Conservation (phyloP, 1,284 basidiomycete genomes). For the Sanghuangporus sanghuang region DNA sequence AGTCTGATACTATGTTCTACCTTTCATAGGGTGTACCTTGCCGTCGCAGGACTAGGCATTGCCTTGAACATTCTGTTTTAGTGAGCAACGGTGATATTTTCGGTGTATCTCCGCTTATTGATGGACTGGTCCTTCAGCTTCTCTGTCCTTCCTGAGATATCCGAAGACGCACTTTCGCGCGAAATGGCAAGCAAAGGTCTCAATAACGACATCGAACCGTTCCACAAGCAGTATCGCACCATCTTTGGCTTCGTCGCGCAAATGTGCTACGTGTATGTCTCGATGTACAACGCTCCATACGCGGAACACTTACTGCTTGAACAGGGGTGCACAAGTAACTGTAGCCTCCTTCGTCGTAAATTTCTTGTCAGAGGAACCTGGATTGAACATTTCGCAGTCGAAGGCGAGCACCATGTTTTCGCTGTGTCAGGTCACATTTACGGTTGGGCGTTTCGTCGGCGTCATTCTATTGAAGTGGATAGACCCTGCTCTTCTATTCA, state of each 20-base stretch:
- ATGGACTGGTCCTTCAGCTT: constrained; percentile 40
- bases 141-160: constrained; percentile 71
- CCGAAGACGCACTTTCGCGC: constrained; percentile 55
- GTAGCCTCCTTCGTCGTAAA: constrained; percentile 73
- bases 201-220: constrained; percentile 44
- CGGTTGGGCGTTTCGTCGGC: constrained; percentile 62
- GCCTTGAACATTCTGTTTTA: constrained; percentile 65
- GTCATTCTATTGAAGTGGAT: constrained; percentile 59
- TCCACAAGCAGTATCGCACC: constrained; percentile 69
- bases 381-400: constrained; percentile 48
- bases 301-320: constrained; percentile 13
- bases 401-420: constrained; percentile 63
- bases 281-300: not conserved
- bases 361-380: constrained; percentile 53
- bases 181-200: constrained; percentile 43
- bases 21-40: constrained; percentile 63
- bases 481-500: constrained; percentile 60
- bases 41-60: constrained; percentile 62
- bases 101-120: constrained; percentile 1
- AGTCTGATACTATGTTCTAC: not conserved
- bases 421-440: constrained; percentile 71
- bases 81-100: constrained; percentile 30
- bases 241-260: constrained; percentile 72
- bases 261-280: constrained; percentile 56
- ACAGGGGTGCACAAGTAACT: constrained; percentile 66